A percentile compares a stretch with the other conserved stretches of the same genome.
Evolutionary conservation across 768 basidiomycete genomes (phyloP).

Genomic region (Solioccasus polychromus): DNA sequence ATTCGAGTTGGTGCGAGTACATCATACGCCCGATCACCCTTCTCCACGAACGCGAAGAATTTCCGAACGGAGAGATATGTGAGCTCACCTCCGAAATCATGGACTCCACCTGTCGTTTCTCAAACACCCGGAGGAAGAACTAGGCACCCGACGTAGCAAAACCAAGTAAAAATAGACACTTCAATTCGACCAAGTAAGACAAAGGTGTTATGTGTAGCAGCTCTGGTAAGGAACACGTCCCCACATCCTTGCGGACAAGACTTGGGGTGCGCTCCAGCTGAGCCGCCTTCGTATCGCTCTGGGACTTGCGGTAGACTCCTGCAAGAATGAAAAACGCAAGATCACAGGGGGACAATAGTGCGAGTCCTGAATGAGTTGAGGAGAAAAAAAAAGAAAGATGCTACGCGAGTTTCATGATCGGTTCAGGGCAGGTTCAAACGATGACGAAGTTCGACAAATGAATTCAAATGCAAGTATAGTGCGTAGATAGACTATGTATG

Average conservation of each 20-base stretch:
- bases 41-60: too few species aligned
- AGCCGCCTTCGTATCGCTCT: conserved; percentile 26
- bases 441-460: background rate
- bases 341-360: conserved; percentile 38
- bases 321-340: conserved; percentile 9
- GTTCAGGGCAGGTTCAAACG: conserved; percentile 19
- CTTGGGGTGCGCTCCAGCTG: conserved; percentile 28
- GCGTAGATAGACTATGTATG: conserved; percentile 6
- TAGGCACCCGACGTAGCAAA: too few species aligned
- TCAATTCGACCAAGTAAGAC: background rate
- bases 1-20: too few species aligned
- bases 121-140: too few species aligned
- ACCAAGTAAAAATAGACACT: background rate
- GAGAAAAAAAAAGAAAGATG: background rate
- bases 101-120: too few species aligned
- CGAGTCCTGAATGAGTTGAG: conserved; percentile 33
- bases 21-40: too few species aligned
- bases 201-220: too few species aligned
- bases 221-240: conserved; percentile 35
- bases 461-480: conserved; percentile 1
- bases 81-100: too few species aligned
- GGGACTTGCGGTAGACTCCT: conserved; percentile 37
- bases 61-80: too few species aligned
- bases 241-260: conserved; percentile 5
- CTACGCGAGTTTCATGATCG: background rate